Percentiles rank a stretch among this genome's conserved stretches.
Evolutionary conservation across 148 eudicot genomes (phyloP).

Genomic region (Vaccinium vitisidaea): DNA sequence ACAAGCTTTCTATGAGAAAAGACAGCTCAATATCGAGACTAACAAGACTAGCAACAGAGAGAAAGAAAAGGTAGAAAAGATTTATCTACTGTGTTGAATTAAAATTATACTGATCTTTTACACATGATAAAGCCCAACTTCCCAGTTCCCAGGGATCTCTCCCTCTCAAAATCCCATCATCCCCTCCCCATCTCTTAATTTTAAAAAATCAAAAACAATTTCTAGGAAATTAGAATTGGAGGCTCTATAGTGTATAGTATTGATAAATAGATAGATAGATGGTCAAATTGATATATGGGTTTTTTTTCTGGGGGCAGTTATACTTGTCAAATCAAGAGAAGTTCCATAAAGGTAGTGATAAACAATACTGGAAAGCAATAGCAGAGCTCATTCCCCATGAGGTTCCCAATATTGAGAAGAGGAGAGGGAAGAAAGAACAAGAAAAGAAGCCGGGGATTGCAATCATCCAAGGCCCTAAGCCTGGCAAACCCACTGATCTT

Average conservation of each 20-base stretch:
- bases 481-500: conserved; percentile 96
- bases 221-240: not conserved
- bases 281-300: not conserved
- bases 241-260: not conserved
- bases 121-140: not conserved
- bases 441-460: conserved; percentile 82
- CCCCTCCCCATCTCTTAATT: not conserved
- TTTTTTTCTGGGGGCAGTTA: conserved; percentile 35
- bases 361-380: conserved; percentile 92
- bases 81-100: not conserved
- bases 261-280: not conserved
- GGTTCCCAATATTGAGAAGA: conserved; percentile 83
- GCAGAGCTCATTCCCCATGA: conserved; percentile 86
- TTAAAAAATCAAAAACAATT: not conserved
- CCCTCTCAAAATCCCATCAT: not conserved
- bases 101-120: not conserved
- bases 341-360: conserved; percentile 85
- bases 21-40: conserved; percentile 70
- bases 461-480: conserved; percentile 91
- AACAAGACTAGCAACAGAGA: conserved; percentile 79
- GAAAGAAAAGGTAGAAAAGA: conserved; percentile 66
- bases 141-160: not conserved
- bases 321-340: conserved; percentile 72
- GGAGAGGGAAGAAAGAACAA: conserved; percentile 80
- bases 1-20: conserved; percentile 75